phyloP scores from a whole-genome alignment of 192 early-diverging fungal genomes.

The Coemansia sp. region DNA sequence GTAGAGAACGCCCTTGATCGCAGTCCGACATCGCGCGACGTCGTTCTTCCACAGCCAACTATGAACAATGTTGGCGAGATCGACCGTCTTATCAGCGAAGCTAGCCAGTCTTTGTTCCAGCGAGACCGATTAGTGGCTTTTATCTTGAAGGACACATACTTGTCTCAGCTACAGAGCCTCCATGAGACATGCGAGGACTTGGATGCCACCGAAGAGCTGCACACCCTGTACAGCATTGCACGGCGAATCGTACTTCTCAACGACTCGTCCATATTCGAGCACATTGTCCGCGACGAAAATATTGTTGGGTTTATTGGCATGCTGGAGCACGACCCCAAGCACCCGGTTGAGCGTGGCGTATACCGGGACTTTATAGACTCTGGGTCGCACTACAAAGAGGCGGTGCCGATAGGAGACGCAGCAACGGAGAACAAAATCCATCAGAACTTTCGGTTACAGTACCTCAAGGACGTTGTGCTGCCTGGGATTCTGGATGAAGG shows the following conservation, averaged over 20 bases:
- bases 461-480: conserved; percentile 84
- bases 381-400: conserved; percentile 65
- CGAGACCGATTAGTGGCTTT: conserved; percentile 67
- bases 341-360: conserved; percentile 68
- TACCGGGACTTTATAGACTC: conserved; percentile 74
- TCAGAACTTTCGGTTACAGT: conserved; percentile 85
- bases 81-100: conserved; percentile 64
- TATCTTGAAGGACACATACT: conserved; percentile 67
- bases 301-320: conserved; percentile 76
- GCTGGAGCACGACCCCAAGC: conserved; percentile 87
- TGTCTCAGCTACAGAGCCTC: conserved; percentile 69
- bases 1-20: conserved; percentile 25
- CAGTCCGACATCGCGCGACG: conserved; percentile 1
- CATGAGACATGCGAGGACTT: conserved; percentile 83
- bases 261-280: conserved; percentile 73
- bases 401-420: conserved; percentile 78
- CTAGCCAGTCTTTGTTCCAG: conserved; percentile 58
- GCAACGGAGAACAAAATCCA: conserved; percentile 79
- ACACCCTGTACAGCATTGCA: conserved; percentile 74
- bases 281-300: conserved; percentile 75
- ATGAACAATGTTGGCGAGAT: conserved; percentile 73
- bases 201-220: conserved; percentile 73
- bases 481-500: conserved; percentile 77
- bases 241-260: conserved; percentile 79
- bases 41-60: conserved; percentile 66